Evolutionary conservation across 2,329 filamentous ascomycete species (phyloP).

Genomic region (Colletotrichum simmondsii): DNA sequence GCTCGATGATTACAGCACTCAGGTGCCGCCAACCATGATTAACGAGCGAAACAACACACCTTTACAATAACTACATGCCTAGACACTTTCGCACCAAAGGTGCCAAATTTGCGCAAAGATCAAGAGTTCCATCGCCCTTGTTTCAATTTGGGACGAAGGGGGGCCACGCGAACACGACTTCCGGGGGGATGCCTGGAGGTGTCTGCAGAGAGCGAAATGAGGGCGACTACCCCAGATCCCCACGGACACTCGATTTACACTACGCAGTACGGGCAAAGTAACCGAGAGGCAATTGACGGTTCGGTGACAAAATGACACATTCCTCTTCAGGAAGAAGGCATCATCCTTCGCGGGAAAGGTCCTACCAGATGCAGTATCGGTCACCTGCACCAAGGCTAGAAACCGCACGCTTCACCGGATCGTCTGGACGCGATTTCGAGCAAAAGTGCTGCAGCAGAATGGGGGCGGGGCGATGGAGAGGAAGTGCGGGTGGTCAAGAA

Average conservation of each 20-base stretch:
- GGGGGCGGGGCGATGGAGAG: not conserved
- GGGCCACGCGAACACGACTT: not conserved
- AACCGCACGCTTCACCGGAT: not conserved
- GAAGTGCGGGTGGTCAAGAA: not conserved
- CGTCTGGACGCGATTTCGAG: not conserved
- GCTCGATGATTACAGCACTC: not conserved
- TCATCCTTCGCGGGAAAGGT: not conserved
- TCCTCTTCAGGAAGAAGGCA: conserved; percentile 1
- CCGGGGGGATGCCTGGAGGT: not conserved
- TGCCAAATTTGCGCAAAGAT: not conserved
- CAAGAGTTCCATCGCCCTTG: not conserved
- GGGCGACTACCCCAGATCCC: not conserved
- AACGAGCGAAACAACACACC: not conserved
- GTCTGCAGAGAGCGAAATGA: not conserved
- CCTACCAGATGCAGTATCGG: not conserved
- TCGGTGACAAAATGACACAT: not conserved
- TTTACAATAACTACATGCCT: too few species aligned
- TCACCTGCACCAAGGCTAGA: not conserved
- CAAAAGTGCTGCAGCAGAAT: not conserved
- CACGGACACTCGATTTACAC: not conserved
- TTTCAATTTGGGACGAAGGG: not conserved
- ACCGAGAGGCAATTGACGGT: not conserved
- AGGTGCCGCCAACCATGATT: not conserved
- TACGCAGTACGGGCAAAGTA: not conserved
- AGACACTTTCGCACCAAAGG: not conserved